Conservation (phyloP, 2,329 filamentous ascomycete species). For the Didymella lethalis region DNA sequence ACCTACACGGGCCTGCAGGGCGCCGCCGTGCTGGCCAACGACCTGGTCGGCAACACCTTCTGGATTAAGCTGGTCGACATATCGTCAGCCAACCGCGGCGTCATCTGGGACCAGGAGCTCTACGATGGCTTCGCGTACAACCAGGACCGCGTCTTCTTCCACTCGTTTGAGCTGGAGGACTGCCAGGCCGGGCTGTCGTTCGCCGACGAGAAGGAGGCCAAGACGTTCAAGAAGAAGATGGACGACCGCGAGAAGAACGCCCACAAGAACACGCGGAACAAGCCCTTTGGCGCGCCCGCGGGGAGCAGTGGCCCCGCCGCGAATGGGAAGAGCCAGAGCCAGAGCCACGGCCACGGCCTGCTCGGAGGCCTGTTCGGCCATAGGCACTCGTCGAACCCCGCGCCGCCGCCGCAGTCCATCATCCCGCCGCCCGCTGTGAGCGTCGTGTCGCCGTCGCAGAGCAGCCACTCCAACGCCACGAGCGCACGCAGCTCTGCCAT, state of each 20-base stretch:
- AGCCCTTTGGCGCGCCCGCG: constrained; percentile 68
- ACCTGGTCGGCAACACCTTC: constrained; percentile 92
- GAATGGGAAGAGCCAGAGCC: constrained; percentile 46
- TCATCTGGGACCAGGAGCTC: constrained; percentile 74
- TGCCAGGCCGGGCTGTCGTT: constrained; percentile 92
- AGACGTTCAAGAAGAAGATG: constrained; percentile 97
- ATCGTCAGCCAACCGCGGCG: constrained; percentile 59
- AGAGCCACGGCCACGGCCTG: constrained; percentile 58
- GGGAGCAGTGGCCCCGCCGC: constrained; percentile 33
- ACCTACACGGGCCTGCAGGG: constrained; percentile 93
- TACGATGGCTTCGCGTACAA: constrained; percentile 96
- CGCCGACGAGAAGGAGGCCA: constrained; percentile 95
- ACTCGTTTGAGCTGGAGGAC: constrained; percentile 94
- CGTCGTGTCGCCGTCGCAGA: constrained; percentile 50
- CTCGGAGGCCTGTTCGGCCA: constrained; percentile 62
- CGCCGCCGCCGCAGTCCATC: constrained; percentile 57
- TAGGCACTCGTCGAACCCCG: constrained; percentile 55
- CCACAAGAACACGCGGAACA: constrained; percentile 82
- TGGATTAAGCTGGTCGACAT: constrained; percentile 98
- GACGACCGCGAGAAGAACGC: constrained; percentile 95
- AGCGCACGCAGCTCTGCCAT: constrained; percentile 58
- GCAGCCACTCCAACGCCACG: constrained; percentile 45
- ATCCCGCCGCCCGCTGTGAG: constrained; percentile 58
- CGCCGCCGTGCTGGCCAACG: constrained; percentile 88
- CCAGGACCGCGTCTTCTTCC: constrained; percentile 96